Evolutionary conservation across 305 asterid species (phyloP), one percentile per base, ranked within the genome.

Genomic region (Rubia tinctorum): DNA sequence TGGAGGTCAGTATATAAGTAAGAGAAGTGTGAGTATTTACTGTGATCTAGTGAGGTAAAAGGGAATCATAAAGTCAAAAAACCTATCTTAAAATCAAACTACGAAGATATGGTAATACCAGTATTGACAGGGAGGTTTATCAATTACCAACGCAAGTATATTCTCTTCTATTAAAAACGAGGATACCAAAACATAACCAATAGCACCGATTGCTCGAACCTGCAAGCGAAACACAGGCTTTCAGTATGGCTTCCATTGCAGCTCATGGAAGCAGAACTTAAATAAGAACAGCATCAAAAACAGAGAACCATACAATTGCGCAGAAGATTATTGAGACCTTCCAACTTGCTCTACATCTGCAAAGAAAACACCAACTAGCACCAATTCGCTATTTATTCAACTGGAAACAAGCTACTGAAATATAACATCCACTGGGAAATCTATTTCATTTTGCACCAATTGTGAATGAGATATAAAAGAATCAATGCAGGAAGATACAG

Each of bases 151-250:
- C n/a, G 88, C 89, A 55, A 90, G 96, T 78, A 95, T 92, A 82
- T 95, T 95, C 83, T 92, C 99, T 84, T 96, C 93, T 59, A 95
- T 86, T 73, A 95, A 83, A 81, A 89, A 90, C 9, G 99, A 95
- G 82, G 92, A 85, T 45, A 95, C 73, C 45, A 89, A 80, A 70
- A 95, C 97, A 53, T 92, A 92, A 74, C 89, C 91, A 12, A 95
- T 73, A 69, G 96, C 96, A 70, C 99, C 99, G 15, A 81, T 66
- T n/a, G 98, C 96, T 79, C 98, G 91, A 82, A 91, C 95, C 98
- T 95, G 87, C 84, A 81, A 67, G 73, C 66, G 61, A 71, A n/a
- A 75, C 0, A 53, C 14, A 61, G 49, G 68, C 15, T n/a, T 55
- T 49, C 73, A 42, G 10, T 23, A 72, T 47, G 68, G 75, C 39